Conservation (phyloP, 148 eudicot species). For the Pharnaceum exiguum region DNA sequence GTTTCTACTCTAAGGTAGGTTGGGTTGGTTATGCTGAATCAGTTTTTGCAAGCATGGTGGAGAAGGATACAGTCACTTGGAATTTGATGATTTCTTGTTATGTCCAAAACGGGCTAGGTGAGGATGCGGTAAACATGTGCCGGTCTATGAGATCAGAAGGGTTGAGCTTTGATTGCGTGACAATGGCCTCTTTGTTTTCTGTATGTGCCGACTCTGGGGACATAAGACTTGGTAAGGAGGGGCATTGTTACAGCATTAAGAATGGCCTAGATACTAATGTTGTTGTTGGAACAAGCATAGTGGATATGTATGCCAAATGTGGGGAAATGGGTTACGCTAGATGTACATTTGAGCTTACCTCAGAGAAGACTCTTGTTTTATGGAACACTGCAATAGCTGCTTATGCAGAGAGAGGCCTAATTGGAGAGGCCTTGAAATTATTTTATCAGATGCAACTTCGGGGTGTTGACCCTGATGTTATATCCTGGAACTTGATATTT, state of each 20-base stretch:
- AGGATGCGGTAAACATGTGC: constrained; percentile 29
- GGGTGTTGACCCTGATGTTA: constrained; percentile 33
- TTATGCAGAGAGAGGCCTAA: constrained; percentile 41
- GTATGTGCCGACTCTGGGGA: constrained; percentile 30
- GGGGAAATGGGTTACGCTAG: constrained; percentile 31
- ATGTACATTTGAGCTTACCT: constrained; percentile 29
- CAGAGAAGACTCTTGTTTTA: constrained; percentile 38
- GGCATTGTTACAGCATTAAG: constrained; percentile 45
- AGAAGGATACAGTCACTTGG: constrained; percentile 62
- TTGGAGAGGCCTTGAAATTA: constrained; percentile 42
- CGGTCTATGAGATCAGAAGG: constrained; percentile 37
- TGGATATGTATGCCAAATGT: constrained; percentile 53
- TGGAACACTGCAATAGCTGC: constrained; percentile 54
- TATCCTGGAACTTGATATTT: constrained; percentile 48
- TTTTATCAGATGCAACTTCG: constrained; percentile 45
- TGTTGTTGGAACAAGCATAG: constrained; percentile 33
- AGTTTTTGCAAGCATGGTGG: constrained; percentile 38
- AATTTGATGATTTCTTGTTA: constrained; percentile 52
- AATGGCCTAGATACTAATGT: constrained; percentile 33
- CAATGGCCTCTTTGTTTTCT: constrained; percentile 36
- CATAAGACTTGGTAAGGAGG: constrained; percentile 39
- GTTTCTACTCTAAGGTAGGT: constrained; percentile 47
- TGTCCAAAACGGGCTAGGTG: constrained; percentile 32
- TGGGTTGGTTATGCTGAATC: constrained; percentile 42
- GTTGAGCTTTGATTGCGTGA: constrained; percentile 45